Conservation (phyloP, 306 rosid species). For the Gleditsia sinensis region DNA sequence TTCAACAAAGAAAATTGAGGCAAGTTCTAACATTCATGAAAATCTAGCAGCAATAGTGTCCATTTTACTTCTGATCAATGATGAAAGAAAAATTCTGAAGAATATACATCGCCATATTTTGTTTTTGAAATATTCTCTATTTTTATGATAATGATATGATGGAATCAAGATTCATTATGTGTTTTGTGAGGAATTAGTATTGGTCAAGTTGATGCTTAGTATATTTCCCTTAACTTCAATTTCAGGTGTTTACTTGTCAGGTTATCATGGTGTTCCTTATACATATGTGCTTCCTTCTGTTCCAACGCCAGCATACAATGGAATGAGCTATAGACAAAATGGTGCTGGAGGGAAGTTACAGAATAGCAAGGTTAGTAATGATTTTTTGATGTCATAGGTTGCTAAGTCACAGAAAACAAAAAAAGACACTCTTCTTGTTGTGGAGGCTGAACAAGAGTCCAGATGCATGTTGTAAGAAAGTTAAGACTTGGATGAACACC, state of each 20-base stretch:
- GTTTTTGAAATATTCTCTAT: slow-evolving; percentile 11
- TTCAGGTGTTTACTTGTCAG: slow-evolving; percentile 52
- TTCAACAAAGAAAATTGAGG: not conserved
- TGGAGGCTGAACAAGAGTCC: slow-evolving; percentile 17
- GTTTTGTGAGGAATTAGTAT: slow-evolving; percentile 17
- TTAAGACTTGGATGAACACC: not conserved
- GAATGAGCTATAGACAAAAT: slow-evolving; percentile 57
- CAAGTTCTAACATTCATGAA: not conserved
- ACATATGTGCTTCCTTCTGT: slow-evolving; percentile 60
- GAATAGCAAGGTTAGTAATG: slow-evolving; percentile 67
- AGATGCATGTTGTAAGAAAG: slow-evolving; percentile 7
- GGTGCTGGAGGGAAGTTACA: slow-evolving; percentile 61
- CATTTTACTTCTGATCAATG: not conserved
- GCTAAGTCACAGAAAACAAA: not conserved
- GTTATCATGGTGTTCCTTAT: slow-evolving; percentile 52
- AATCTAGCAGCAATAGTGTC: not conserved
- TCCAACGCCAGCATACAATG: slow-evolving; percentile 59
- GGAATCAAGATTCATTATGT: slow-evolving; percentile 15
- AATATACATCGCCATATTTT: not conserved
- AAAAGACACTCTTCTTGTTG: slow-evolving; percentile 9
- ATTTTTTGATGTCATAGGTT: slow-evolving; percentile 32
- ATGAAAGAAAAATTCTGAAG: not conserved
- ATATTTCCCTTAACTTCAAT: slow-evolving; percentile 42
- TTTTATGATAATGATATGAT: slow-evolving; percentile 17
- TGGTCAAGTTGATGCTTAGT: slow-evolving; percentile 35